A percentile compares a stretch with the other conserved stretches of the same genome.
These are phyloP conservation scores for Emmonsiellopsis sp. DNA, from an alignment of 2,329 filamentous ascomycete genomes.

Conservation along the genomic window DNA sequence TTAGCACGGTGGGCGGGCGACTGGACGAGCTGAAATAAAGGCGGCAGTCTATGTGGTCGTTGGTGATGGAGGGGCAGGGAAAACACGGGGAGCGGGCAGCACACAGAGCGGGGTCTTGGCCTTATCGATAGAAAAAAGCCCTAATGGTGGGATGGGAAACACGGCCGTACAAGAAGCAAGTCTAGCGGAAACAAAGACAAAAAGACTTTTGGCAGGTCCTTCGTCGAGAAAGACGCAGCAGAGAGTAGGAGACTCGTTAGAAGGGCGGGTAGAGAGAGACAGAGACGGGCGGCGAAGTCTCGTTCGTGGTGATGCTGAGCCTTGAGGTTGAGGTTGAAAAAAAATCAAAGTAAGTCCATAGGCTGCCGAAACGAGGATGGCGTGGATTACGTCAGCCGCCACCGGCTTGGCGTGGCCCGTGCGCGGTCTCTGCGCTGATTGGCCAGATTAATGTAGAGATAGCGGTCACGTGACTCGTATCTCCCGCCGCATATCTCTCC, in stretches of 20 bases:
- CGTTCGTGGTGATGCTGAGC: not conserved
- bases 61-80: constrained; percentile 7
- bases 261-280: constrained; percentile 6
- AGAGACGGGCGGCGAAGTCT: constrained; percentile 7
- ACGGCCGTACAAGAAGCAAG: constrained; percentile 2
- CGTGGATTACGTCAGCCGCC: not conserved
- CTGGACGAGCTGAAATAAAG: constrained; percentile 4
- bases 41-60: constrained; percentile 11
- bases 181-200: constrained; percentile 5
- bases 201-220: not conserved
- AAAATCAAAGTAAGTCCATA: not conserved
- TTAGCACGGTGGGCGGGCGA: not conserved
- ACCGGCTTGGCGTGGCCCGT: not conserved
- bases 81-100: constrained; percentile 17
- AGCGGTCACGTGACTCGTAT: constrained; percentile 12
- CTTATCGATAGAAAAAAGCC: constrained; percentile 33
- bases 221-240: not conserved
- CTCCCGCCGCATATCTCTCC: too few relatives aligned
- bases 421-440: constrained; percentile 5
- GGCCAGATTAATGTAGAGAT: constrained; percentile 5
- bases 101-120: constrained; percentile 19
- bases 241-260: constrained; percentile 11
- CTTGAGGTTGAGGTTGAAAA: not conserved
- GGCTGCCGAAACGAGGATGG: not conserved
- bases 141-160: constrained; percentile 13